Percentiles rank a stretch among this genome's conserved stretches.
phyloP scores from a whole-genome alignment of 1,284 basidiomycete species.

The Fomitopsis schrenkii region DNA sequence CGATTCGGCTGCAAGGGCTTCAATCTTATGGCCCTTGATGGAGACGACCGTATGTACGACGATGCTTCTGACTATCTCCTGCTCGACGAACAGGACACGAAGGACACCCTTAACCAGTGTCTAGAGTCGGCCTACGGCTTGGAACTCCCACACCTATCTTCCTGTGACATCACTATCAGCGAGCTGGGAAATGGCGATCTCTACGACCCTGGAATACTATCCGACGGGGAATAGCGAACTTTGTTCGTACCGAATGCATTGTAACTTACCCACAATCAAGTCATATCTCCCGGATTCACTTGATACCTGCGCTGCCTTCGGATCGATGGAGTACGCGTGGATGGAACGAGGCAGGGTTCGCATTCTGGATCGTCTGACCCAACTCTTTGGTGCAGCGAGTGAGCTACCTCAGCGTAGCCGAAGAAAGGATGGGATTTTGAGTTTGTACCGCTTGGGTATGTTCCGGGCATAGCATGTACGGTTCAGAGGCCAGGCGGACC shows the following conservation, averaged over 20 bases:
- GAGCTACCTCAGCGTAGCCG: neutral
- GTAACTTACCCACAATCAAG: neutral
- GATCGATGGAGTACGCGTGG: slow-evolving; percentile 8
- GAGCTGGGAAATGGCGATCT: neutral
- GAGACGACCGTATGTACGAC: neutral
- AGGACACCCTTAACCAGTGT: neutral
- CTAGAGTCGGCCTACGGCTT: neutral
- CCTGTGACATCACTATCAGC: neutral
- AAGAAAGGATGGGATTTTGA: neutral
- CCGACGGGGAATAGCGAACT: neutral
- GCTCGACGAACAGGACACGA: neutral
- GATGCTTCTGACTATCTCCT: neutral
- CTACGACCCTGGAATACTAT: neutral
- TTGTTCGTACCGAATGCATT: neutral
- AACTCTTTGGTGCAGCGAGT: neutral
- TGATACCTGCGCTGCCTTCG: slow-evolving; percentile 3
- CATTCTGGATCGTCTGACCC: neutral
- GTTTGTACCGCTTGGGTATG: neutral
- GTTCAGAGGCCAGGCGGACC: neutral
- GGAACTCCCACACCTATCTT: neutral
- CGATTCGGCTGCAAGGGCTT: neutral
- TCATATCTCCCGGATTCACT: slow-evolving; percentile 1
- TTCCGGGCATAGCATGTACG: neutral
- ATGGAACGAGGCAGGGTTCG: slow-evolving; percentile 6
- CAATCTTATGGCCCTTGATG: neutral